Evolutionary conservation across 192 early-diverging fungal genomes (phyloP), one percentile per base, ranked within the genome.

Genomic region (Coemansia sp.): DNA sequence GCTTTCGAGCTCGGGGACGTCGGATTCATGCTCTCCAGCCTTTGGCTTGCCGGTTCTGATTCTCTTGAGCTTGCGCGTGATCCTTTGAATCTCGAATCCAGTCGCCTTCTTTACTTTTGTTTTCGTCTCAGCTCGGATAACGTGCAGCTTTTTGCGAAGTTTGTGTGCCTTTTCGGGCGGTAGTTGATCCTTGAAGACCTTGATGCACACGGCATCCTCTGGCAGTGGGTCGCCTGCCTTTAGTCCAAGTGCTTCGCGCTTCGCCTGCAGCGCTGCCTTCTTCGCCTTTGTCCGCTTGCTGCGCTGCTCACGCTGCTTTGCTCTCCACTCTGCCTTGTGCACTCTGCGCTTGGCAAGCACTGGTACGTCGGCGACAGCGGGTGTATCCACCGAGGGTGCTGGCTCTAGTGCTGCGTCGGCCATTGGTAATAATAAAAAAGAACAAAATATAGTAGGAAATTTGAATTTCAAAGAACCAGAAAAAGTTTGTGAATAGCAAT

Each of bases 51-150:
- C 61, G 33, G 61, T 41, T 11, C 61, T 63, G 20, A 63, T 63
- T n/a, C 61, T 36, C 40, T 63, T 63, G 36, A 63, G 61, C 61
- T 63, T 63, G 61, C 61, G 61, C n/a, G 61, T 42, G 13, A 63
- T 63, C 12, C 61, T 38, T 38, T 63, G 61, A 42, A 63, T 42
- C 61, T 63, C 61, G 20, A 63, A 41, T n/a, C 61, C 61, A 24
- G 61, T 63, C 36, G 38, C 61, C 61, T 63, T 63, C 40, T 63
- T 63, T 20, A 63, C 20, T 38, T 63, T 63, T 20, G 61, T 63
- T 24, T 63, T 63, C 38, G 36, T 38, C 40, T 63, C 61, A 20
- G 33, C 36, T 20, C 61, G 61, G 40, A 63, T 33, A 11, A 63
- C 20, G 61, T 38, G 61, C 38, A 63, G 38, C 61, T 63, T 63